Evolutionary conservation across 176 grass and related monocot genomes (phyloP), one percentile per base, ranked within the genome.

Genomic region (Avena atlantica): DNA sequence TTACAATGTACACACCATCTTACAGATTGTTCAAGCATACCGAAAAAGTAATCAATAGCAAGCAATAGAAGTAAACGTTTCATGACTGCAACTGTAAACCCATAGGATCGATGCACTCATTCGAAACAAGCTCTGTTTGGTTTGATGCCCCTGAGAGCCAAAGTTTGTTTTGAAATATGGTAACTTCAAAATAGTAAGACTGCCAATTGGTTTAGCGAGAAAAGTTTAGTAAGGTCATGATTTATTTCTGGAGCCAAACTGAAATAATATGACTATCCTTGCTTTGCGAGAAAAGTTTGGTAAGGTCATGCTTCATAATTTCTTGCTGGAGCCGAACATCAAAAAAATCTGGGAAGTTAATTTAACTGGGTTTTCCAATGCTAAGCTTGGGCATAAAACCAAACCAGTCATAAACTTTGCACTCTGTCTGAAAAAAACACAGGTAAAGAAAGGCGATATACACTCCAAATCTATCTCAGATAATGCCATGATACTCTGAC

Each of bases 11-110:
- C 34, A 69, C 70, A 85, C 2, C 21, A 65, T 34, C 9, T 86
- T 86, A 42, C 78, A 82, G 47, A 52, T 70, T 76, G 19, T 14
- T 76, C 57, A 82, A 82, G 34, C 48, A 82, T 86, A 51, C 16
- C 19, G 67, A 37, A 3, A n/a, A 40, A n/a, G 36, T 31, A 40
- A 75, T 23, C 59, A 63, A 69, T 5, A 87, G 5, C 25, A 68
- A 75, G 45, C 15, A 76, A 66, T n/a, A 1, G 49, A 44, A 14
- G 23, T 60, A 34, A 34, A 48, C 13, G 8, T 27, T 11, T 68
- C 60, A 59, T 50, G n/a, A 37, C 36, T 60, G 24, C 21, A 88
- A 87, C 8, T 68, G 16, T 70, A 40, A 45, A 48, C 70, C 3
- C 48, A 85, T 59, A 76, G 19, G 36, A 48, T 59, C 56, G 4